phyloP scores from a whole-genome alignment of 257 asterid species.

The Galeopsis tetrahit region DNA sequence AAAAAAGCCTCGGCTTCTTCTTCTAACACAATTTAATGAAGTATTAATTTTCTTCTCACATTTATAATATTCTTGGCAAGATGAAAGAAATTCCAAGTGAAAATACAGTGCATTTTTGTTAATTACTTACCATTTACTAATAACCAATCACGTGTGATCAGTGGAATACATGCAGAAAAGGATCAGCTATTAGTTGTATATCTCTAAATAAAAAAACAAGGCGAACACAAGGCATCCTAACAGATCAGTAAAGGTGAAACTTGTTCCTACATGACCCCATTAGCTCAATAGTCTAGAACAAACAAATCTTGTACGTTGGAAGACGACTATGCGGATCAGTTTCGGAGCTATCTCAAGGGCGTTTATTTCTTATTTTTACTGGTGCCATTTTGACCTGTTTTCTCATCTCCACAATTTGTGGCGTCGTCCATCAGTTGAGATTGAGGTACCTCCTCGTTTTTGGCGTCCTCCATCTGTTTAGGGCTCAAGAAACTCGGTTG shows the following conservation, averaged over 20 bases:
- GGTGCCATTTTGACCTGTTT: constrained; percentile 34
- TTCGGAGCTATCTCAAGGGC: constrained; percentile 27
- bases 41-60: no score
- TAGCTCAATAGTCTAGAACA: constrained; percentile 35
- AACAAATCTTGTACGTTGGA: constrained; percentile 24
- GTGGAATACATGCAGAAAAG: constrained; percentile 11
- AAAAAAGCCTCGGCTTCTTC: no score
- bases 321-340: constrained; percentile 3
- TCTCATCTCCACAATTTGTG: constrained; percentile 35
- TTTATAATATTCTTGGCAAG: neutral
- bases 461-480: constrained; percentile 41
- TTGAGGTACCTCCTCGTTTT: constrained; percentile 39
- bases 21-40: no score
- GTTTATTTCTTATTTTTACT: constrained; percentile 20
- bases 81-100: neutral
- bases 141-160: constrained; percentile 8
- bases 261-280: constrained; percentile 35
- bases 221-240: constrained; percentile 38
- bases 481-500: constrained; percentile 65
- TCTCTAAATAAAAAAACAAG: constrained; percentile 19
- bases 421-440: constrained; percentile 50
- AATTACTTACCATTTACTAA: neutral
- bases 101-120: neutral
- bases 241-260: constrained; percentile 31
- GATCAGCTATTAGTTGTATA: neutral